phyloP scores from a whole-genome alignment of 2,329 filamentous ascomycete species.

The Curvularia hawaiiensis region DNA sequence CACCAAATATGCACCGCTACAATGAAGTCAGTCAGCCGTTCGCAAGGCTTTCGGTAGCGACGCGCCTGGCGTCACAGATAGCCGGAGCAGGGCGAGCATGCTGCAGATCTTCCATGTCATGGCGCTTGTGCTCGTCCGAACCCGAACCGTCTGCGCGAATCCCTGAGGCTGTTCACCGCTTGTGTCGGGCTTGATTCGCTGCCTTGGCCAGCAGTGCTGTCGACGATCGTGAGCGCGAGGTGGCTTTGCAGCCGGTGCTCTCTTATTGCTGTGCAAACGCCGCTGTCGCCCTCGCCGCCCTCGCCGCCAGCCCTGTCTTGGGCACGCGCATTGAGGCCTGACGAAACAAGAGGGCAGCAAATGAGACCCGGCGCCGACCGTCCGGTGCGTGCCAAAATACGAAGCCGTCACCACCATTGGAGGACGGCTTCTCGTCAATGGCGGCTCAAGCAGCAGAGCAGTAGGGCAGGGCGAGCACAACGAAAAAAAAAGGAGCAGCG shows the following conservation, averaged over 20 bases:
- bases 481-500: neutral
- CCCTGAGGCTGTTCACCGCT: conserved; percentile 49
- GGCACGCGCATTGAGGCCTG: conserved; percentile 36
- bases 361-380: conserved; percentile 27
- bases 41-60: conserved; percentile 46
- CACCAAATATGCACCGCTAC: conserved; percentile 42
- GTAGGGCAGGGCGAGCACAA: neutral
- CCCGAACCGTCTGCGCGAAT: conserved; percentile 38
- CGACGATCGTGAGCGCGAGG: neutral
- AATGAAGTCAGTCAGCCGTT: conserved; percentile 43
- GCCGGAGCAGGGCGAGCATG: conserved; percentile 44
- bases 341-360: conserved; percentile 33
- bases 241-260: neutral
- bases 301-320: conserved; percentile 38
- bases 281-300: conserved; percentile 15
- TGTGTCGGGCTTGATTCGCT: conserved; percentile 40
- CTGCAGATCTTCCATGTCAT: conserved; percentile 51
- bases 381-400: conserved; percentile 2
- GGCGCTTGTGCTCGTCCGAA: conserved; percentile 43
- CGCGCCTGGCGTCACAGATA: conserved; percentile 40
- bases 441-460: neutral
- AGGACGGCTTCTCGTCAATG: neutral
- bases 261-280: conserved; percentile 20
- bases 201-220: conserved; percentile 26
- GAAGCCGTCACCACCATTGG: neutral